Base-by-base conservation (phyloP, 306 rosid species). In the Parietaria judaica region DNA sequence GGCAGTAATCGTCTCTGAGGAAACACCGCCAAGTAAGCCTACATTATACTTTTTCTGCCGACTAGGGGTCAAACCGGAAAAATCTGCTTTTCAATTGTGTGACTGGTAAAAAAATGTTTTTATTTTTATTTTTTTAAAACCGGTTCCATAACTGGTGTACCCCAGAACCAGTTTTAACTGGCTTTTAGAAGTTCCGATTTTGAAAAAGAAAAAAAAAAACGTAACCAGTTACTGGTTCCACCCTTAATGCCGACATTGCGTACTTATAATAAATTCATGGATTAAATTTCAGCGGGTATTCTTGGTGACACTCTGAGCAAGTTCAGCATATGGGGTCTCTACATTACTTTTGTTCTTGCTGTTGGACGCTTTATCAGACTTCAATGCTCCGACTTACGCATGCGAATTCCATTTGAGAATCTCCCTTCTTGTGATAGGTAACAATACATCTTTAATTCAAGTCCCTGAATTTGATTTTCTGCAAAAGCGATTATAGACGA, bases 281-380 rank as follows among this genome's bases (percentile, higher is more conserved):
- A 64, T 75, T 51, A 58, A 62, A 45, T 64, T 78, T 50, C 90
- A 94, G 99, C 87, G 84, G 99, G 99, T 70, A 88, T 94, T 61
- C 90, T 94, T 51, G 99, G 99, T 51, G 99, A 94, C 76, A 94
- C 97, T 46, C 87, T 94, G 36, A 94, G 97, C 94, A 94, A 94
- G 84, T 94, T 94, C 94, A 94, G 99, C 87, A 94, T 94, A 70
- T 94, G 97, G 99, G 99, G 99, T 74, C 97, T 94, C 69, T 94
- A 94, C 85, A 88, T 94, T 64, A 94, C 99, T 70, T 94, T 88
- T 74, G 97, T 94, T 76, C 89, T 94, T 51, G 99, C 99, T 35
- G 97, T 94, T 63, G 91, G 99, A 56, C 99, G 99, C 63, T 94
- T 94, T 70, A 88, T 94, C 76, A 79, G 95, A 71, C 99, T 94